Conservation (phyloP, 2,329 filamentous ascomycete species). For the Cytospora chrysosperma region DNA sequence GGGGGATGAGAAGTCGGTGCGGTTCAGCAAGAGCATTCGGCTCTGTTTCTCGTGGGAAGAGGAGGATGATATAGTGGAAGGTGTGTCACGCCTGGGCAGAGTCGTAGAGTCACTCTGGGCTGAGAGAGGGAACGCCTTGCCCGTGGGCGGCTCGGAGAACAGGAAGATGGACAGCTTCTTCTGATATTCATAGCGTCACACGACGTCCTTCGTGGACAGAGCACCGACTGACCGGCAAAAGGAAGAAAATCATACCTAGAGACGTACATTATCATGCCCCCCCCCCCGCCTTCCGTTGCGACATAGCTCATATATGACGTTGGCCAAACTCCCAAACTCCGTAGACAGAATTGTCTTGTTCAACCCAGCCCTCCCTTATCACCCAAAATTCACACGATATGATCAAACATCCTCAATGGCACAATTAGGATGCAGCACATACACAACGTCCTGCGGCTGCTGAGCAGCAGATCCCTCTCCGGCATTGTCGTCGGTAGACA, state of each 20-base stretch:
- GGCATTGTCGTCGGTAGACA: conserved; percentile 44
- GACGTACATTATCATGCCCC: conserved; percentile 14
- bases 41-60: conserved; percentile 74
- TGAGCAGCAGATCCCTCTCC: conserved; percentile 45
- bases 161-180: conserved; percentile 16
- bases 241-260: not conserved
- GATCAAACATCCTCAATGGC: conserved; percentile 65
- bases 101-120: conserved; percentile 22
- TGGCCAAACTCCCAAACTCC: conserved; percentile 15
- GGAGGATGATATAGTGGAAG: conserved; percentile 63
- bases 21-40: conserved; percentile 60
- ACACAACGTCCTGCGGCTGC: conserved; percentile 59
- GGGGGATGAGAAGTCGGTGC: conserved; percentile 51
- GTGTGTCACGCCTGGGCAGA: conserved; percentile 49
- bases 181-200: not conserved
- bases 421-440: conserved; percentile 93
- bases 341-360: not conserved
- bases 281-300: not conserved
- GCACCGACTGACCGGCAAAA: not conserved
- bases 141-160: not conserved
- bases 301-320: conserved; percentile 1
- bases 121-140: not conserved
- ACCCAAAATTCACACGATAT: not conserved
- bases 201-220: not conserved
- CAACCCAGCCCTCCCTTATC: not conserved